A percentile compares a stretch with the other conserved stretches of the same genome.
phyloP scores from a whole-genome alignment of 1,139 yeast species.

The Yamadazyma friedrichii region DNA sequence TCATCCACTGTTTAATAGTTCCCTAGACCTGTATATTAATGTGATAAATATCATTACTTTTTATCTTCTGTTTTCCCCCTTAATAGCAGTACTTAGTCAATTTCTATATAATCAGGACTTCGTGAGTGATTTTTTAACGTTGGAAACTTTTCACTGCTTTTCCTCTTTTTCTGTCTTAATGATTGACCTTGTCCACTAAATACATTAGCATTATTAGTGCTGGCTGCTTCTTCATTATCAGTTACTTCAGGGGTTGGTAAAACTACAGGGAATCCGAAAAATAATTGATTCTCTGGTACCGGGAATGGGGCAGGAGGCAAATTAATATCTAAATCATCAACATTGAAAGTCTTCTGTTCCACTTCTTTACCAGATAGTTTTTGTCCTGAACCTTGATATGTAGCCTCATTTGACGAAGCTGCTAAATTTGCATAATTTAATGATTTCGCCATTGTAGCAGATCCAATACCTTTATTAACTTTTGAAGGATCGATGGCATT shows the following conservation, averaged over 20 bases:
- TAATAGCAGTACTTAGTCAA: slow-evolving; percentile 46
- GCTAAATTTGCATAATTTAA: slow-evolving; percentile 67
- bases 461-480: slow-evolving; percentile 45
- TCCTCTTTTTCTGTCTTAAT: slow-evolving; percentile 72
- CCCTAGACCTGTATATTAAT: slow-evolving; percentile 3
- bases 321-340: slow-evolving; percentile 45
- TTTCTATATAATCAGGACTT: slow-evolving; percentile 78
- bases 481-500: slow-evolving; percentile 34
- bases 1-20: slow-evolving; percentile 23
- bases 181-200: slow-evolving; percentile 70
- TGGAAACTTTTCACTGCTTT: slow-evolving; percentile 41
- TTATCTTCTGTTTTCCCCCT: not conserved
- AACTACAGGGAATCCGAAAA: slow-evolving; percentile 88
- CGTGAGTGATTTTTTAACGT: slow-evolving; percentile 51
- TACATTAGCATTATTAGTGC: slow-evolving; percentile 13
- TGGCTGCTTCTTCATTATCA: slow-evolving; percentile 22
- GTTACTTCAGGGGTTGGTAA: slow-evolving; percentile 58
- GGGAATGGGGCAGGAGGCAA: slow-evolving; percentile 71
- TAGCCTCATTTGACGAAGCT: slow-evolving; percentile 26
- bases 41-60: not conserved
- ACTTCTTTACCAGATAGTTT: slow-evolving; percentile 67
- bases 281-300: slow-evolving; percentile 81
- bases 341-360: slow-evolving; percentile 19
- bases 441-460: slow-evolving; percentile 78
- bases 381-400: slow-evolving; percentile 66